Evolutionary conservation across 352 stramenopile species (phyloP).

Genomic region (Elongisporangium senticosum): DNA sequence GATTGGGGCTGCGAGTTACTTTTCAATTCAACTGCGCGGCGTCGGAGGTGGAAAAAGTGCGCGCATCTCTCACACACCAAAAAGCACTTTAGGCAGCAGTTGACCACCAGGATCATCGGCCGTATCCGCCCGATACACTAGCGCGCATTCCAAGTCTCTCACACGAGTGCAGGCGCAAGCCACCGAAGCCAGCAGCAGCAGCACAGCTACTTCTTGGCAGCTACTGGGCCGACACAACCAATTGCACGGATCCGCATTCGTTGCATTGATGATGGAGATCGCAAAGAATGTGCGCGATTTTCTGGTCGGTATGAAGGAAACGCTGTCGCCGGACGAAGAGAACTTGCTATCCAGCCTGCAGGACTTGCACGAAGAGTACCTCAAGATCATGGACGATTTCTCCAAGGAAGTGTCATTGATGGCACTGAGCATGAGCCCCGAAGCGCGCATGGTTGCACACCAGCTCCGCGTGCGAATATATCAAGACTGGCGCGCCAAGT

Average conservation of each 20-base stretch:
- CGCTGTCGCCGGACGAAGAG: slow-evolving; percentile 64
- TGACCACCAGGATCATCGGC: background rate
- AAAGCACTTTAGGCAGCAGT: background rate
- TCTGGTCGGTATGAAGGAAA: slow-evolving; percentile 75
- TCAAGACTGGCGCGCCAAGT: slow-evolving; percentile 71
- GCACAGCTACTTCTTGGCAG: background rate
- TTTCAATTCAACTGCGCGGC: background rate
- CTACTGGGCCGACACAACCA: slow-evolving; percentile 6
- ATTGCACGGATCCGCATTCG: background rate
- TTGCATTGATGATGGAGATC: slow-evolving; percentile 54
- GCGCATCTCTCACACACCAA: background rate
- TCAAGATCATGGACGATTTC: slow-evolving; percentile 70
- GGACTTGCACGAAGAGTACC: slow-evolving; percentile 59
- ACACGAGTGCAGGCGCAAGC: background rate
- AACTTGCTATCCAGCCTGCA: slow-evolving; percentile 57
- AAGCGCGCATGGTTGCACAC: slow-evolving; percentile 68
- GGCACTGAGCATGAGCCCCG: slow-evolving; percentile 65
- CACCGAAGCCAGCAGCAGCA: background rate
- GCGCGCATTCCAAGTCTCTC: background rate
- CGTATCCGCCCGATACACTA: background rate
- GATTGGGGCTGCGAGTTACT: background rate
- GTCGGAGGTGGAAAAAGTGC: background rate
- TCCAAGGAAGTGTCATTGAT: slow-evolving; percentile 40
- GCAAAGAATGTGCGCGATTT: slow-evolving; percentile 76
- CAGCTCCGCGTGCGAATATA: slow-evolving; percentile 76